A percentile compares a stretch with the other conserved stretches of the same genome.
phyloP scores from a whole-genome alignment of 495 filamentous ascomycete species.

The Penicillium subrubescens region DNA sequence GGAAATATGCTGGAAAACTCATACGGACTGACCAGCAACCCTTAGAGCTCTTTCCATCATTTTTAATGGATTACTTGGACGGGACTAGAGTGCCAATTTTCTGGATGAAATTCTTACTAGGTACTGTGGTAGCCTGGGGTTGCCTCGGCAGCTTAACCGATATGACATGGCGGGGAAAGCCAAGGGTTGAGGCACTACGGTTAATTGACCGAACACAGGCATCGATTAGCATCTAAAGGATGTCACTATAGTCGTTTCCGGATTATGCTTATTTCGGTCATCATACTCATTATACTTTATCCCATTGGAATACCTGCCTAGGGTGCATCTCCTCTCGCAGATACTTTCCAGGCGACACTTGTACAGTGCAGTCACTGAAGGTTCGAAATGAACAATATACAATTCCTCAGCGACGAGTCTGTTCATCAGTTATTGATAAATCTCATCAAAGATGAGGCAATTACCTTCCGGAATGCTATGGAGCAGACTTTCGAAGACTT shows the following conservation, averaged over 20 bases:
- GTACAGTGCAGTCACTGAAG: not conserved
- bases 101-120: not conserved
- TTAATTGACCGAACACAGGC: not conserved
- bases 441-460: not conserved
- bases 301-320: not conserved
- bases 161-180: not conserved
- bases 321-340: not conserved
- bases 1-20: too few species aligned
- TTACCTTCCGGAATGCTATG: not conserved
- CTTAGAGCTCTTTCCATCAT: too few species aligned
- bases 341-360: not conserved
- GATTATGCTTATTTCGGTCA: not conserved
- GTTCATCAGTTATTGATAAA: constrained; percentile 1
- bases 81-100: too few species aligned
- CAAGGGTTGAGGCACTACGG: not conserved
- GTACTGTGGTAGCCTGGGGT: too few species aligned
- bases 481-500: constrained; percentile 4
- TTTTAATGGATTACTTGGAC: not conserved
- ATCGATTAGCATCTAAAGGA: not conserved
- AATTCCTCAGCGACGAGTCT: not conserved
- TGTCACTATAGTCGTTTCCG: not conserved
- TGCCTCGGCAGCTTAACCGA: not conserved
- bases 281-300: not conserved
- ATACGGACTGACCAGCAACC: too few species aligned
- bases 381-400: not conserved